Evolutionary conservation across 2,329 filamentous ascomycete genomes (phyloP).

Genomic region (Pseudofabraea citricarpa): DNA sequence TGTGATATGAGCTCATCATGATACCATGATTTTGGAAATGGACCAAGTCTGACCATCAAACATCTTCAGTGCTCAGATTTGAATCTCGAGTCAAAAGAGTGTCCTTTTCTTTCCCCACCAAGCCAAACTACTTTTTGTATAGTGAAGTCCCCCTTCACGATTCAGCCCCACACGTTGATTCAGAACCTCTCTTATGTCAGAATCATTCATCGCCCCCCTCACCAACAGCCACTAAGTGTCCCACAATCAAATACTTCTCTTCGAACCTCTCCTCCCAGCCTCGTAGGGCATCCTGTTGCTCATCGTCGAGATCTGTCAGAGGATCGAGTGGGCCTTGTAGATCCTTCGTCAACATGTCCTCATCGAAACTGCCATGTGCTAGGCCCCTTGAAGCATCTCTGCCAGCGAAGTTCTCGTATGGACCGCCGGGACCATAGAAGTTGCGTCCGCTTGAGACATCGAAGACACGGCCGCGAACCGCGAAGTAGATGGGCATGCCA

Average conservation of each 20-base stretch:
- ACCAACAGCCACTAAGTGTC: conserved; percentile 68
- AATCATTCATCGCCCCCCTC: conserved; percentile 48
- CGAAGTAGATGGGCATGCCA: conserved; percentile 74
- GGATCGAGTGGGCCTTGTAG: conserved; percentile 77
- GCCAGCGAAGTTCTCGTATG: conserved; percentile 94
- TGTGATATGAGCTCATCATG: no score
- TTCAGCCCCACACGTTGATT: no score
- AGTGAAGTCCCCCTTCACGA: no score
- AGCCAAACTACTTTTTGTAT: no score
- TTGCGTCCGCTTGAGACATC: conserved; percentile 83
- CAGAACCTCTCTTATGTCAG: no score
- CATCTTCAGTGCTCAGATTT: no score
- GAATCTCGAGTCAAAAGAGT: no score
- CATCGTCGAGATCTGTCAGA: conserved; percentile 63
- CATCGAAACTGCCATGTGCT: conserved; percentile 88
- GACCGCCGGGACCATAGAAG: conserved; percentile 94
- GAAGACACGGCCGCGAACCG: conserved; percentile 87
- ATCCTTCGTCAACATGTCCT: conserved; percentile 91
- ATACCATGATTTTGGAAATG: no score
- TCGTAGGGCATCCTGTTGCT: conserved; percentile 76
- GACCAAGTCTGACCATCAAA: no score
- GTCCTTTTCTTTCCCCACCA: no score
- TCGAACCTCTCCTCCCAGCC: conserved; percentile 93
- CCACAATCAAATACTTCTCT: conserved; percentile 95
- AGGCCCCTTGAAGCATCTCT: conserved; percentile 84